phyloP scores from a whole-genome alignment of 2,329 filamentous ascomycete genomes.

The Nigrospora sphaerica region DNA sequence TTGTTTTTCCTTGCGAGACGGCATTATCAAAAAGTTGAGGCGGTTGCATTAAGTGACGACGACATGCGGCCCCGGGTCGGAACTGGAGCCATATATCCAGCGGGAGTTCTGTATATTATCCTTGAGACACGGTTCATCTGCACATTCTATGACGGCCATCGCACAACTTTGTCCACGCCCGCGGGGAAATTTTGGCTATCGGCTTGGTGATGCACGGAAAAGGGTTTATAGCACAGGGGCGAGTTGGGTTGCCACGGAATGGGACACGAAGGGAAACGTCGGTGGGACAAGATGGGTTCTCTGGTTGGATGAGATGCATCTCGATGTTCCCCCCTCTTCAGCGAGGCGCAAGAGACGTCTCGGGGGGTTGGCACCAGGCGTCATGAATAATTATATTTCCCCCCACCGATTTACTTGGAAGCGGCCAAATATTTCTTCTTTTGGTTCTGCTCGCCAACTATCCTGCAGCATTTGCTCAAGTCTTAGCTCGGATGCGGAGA shows the following conservation, averaged over 20 bases:
- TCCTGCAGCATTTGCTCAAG: too few relatives aligned
- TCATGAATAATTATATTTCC: too few relatives aligned
- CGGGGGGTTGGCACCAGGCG: too few relatives aligned
- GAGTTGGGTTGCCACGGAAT: neutral
- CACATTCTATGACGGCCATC: neutral
- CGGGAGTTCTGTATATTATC: conserved; percentile 4
- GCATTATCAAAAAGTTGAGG: neutral
- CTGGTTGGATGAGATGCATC: too few relatives aligned
- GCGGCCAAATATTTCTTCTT: too few relatives aligned
- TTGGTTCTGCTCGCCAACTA: too few relatives aligned
- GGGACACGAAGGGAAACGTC: too few relatives aligned
- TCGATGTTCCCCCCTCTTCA: too few relatives aligned
- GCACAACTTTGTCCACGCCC: neutral
- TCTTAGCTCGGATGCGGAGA: too few relatives aligned
- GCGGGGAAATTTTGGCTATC: neutral
- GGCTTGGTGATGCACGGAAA: neutral
- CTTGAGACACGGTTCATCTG: neutral
- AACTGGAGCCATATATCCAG: conserved; percentile 1
- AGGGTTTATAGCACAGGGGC: neutral
- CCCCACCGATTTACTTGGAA: too few relatives aligned
- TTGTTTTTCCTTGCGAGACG: neutral
- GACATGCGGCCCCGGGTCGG: neutral
- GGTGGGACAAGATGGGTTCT: too few relatives aligned
- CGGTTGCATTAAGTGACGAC: neutral
- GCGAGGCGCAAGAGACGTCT: too few relatives aligned